A percentile compares a stretch with the other conserved stretches of the same genome.
These are phyloP conservation scores for Byssothecium circinans DNA, from an alignment of 2,329 filamentous ascomycete species.

Conservation along the genomic window DNA sequence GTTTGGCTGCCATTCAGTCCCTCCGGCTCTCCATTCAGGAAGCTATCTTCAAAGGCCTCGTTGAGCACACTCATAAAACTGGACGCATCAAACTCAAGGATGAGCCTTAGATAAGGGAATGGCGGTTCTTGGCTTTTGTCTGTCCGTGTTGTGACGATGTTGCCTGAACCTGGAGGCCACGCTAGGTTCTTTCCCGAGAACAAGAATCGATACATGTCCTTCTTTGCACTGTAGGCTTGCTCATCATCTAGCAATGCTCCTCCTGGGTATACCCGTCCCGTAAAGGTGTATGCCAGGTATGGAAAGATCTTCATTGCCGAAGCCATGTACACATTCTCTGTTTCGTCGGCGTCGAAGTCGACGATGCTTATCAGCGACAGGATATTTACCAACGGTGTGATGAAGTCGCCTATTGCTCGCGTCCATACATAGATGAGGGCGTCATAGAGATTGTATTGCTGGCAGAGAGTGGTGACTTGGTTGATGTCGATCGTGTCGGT, in stretches of 20 bases:
- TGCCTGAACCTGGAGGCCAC: slow-evolving; percentile 70
- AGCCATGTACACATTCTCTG: slow-evolving; percentile 63
- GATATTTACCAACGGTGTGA: slow-evolving; percentile 86
- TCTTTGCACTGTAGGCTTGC: slow-evolving; percentile 76
- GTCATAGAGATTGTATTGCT: slow-evolving; percentile 89
- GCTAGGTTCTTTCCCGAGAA: slow-evolving; percentile 79
- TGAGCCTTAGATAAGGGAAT: slow-evolving; percentile 81
- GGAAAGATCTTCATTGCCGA: slow-evolving; percentile 91
- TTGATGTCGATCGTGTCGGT: slow-evolving; percentile 91
- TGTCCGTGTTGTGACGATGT: slow-evolving; percentile 61
- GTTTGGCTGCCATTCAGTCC: slow-evolving; percentile 56
- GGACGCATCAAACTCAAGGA: slow-evolving; percentile 84
- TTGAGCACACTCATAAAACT: slow-evolving; percentile 95
- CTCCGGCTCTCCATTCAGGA: slow-evolving; percentile 79
- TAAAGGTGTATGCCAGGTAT: slow-evolving; percentile 89
- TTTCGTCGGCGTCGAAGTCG: slow-evolving; percentile 58
- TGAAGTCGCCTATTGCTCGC: slow-evolving; percentile 81
- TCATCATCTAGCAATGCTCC: slow-evolving; percentile 72
- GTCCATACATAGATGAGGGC: slow-evolving; percentile 98
- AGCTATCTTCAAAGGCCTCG: slow-evolving; percentile 94
- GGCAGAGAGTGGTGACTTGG: slow-evolving; percentile 86
- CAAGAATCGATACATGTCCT: slow-evolving; percentile 87
- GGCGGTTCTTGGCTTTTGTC: slow-evolving; percentile 65
- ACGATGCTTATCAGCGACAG: slow-evolving; percentile 64
- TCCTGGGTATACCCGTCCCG: slow-evolving; percentile 87